Base-by-base conservation (phyloP, 805 yeast species). In the Jamesozyma gamospora region DNA sequence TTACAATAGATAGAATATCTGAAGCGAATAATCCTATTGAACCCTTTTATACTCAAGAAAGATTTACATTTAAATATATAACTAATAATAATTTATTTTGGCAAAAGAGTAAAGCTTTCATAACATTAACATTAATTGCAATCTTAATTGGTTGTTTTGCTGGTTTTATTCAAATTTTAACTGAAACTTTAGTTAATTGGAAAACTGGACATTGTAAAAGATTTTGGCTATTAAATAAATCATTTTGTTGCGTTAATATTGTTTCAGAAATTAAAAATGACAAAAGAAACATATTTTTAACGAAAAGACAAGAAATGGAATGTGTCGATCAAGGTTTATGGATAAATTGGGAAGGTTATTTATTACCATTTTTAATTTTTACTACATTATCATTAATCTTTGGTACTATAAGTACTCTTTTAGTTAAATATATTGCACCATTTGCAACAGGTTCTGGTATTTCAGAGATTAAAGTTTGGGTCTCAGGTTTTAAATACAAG, bases 391-490 rank as follows among this genome's bases (percentile, higher is more conserved):
- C 94, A 4, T 62, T 78, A 0, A 13, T 65, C 0, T 77, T 90
- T 49, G 82, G 92, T 3, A 58, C 69, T 8, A 48, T 70, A 10
- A 79, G 95, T 1, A 85, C 90, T 0, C 55, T 70, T 12, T 54
- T 87, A 28, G 95, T 94, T 34, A 69, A 75, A 47, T 57, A 58
- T 12, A 77, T 75, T 49, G 88, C 95, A 0, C 95, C 95, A 1
- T 70, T 79, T 39, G 97, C 98, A 2, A 94, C 97, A 1, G 99
- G 99, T 0, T 83, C 95, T 6, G 99, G 99, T 0, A 94, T 92
- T 37, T 82, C 96, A 13, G 99, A 92, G 61, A 90, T 92, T 56
- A 92, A 94, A 62, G 83, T 92, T 56, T 87, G 92, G 46, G 85
- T 88, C 1, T 79, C 94, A 0, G 99, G 99, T 0, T 94, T 88